Percentiles rank a stretch among this genome's conserved stretches.
Conservation (phyloP, 116 monocot genomes). For the Papilionanthe hybrid region DNA sequence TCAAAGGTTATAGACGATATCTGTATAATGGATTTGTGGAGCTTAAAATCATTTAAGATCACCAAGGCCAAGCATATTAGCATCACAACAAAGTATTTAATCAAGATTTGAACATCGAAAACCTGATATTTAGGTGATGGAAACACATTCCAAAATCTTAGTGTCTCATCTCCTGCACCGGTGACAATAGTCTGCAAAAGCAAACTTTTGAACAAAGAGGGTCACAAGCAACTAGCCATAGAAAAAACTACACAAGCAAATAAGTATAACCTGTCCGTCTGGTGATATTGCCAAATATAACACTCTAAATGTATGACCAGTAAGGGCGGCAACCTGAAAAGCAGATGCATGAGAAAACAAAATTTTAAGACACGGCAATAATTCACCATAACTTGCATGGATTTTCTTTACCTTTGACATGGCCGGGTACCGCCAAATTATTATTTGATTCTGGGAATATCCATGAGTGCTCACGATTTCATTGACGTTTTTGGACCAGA, state of each 20-base stretch:
- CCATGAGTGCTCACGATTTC: constrained; percentile 97
- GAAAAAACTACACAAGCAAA: background rate
- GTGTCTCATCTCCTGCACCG: constrained; percentile 95
- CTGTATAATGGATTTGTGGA: background rate
- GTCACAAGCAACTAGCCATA: background rate
- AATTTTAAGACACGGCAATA: background rate
- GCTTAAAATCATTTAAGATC: background rate
- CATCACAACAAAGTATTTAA: background rate
- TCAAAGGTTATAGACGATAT: background rate
- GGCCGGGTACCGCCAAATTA: constrained; percentile 88
- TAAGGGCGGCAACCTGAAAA: constrained; percentile 80
- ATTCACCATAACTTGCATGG: background rate
- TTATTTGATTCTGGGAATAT: constrained; percentile 94
- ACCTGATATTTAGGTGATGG: constrained; percentile 80
- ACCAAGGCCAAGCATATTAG: background rate
- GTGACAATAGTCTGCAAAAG: constrained; percentile 82
- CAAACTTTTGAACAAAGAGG: constrained; percentile 4
- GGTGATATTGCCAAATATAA: constrained; percentile 86
- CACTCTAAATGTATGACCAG: constrained; percentile 83
- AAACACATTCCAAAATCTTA: constrained; percentile 93
- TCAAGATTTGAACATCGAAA: background rate
- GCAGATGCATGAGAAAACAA: background rate
- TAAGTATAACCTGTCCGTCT: constrained; percentile 49
- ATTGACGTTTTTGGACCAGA: constrained; percentile 95
- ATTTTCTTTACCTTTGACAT: constrained; percentile 60